Base-by-base conservation (phyloP, 1,139 yeast genomes). In the Spathaspora sp. region DNA sequence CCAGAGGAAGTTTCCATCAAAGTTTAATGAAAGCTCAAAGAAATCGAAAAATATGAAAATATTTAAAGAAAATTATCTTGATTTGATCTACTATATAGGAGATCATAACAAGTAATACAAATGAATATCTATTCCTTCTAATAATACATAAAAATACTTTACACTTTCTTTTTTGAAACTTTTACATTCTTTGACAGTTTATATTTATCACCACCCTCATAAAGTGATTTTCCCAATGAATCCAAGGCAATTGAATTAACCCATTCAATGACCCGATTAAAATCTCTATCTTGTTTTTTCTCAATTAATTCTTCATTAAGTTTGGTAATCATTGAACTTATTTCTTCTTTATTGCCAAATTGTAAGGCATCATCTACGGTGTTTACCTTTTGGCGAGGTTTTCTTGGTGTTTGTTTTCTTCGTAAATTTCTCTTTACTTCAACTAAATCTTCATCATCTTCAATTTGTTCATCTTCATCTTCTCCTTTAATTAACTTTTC, bases 241-340 rank as follows among this genome's bases (percentile, higher is more conserved):
- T 81, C 84, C 20, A 74, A 56, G 1, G 88, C 86, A 15, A 71
- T 64, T 7, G 81, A 73, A 55, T 84, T 84, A 24, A 81, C 82
- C 89, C 89, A 84, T 49, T 79, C 82, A 4, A 72, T 56, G 23
- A 81, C 80, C 45, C 84, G 61, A 24, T 70, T 66, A 40, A 69
- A 58, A 47, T 73, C 80, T 44, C 76, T 65, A 16, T 72, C 72
- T 26, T 65, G 61, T 44, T 61, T 60, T 50, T 72, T 56, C 7
- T 63, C 62, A 1, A 54, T 57, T 43, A 79, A 54, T 37, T 60
- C 59, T 13, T 58, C 59, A 39, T 57, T 48, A 16, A 76, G 64
- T 2, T 62, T 57, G 10, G 56, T 60, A 24, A 64, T 50, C 27
- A 64, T 58, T 37, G 54, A 53, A 3, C 60, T 59, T 46, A 74